Evolutionary conservation across 768 basidiomycete genomes (phyloP).

Genomic region (Leccinum longicurvipes): DNA sequence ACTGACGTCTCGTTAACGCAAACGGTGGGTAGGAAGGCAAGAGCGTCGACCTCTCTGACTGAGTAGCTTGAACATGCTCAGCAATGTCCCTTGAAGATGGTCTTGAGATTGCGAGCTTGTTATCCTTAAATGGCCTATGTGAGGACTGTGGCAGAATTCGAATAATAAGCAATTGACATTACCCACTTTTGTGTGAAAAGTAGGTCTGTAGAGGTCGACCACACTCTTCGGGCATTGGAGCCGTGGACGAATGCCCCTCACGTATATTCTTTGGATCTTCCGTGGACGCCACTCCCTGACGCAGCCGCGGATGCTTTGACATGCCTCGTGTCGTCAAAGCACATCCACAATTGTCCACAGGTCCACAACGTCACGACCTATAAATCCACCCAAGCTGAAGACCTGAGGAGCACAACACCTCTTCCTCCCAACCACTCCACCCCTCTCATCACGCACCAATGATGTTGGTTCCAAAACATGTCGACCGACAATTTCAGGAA

Average conservation of each 20-base stretch:
- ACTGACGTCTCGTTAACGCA: neutral
- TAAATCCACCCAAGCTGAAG: constrained; percentile 15
- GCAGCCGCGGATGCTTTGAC: constrained; percentile 11
- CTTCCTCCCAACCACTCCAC: neutral
- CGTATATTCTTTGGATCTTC: constrained; percentile 5
- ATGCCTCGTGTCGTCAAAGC: constrained; percentile 30
- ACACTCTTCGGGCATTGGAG: neutral
- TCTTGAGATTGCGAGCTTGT: neutral
- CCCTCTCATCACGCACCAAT: constrained; percentile 3
- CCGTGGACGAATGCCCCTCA: neutral
- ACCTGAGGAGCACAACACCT: neutral
- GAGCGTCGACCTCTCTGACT: neutral
- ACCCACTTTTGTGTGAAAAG: neutral
- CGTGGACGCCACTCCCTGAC: constrained; percentile 12
- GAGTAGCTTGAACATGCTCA: neutral
- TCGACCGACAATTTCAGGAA: constrained; percentile 12
- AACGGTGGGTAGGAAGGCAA: neutral
- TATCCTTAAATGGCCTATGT: neutral
- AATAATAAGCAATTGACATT: neutral
- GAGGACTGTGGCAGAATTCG: neutral
- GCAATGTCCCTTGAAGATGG: neutral
- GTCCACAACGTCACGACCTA: constrained; percentile 9
- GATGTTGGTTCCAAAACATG: neutral
- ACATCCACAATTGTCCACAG: constrained; percentile 26
- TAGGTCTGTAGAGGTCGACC: neutral